phyloP scores from a whole-genome alignment of 305 asterid genomes.

The Salvia sclarea region DNA sequence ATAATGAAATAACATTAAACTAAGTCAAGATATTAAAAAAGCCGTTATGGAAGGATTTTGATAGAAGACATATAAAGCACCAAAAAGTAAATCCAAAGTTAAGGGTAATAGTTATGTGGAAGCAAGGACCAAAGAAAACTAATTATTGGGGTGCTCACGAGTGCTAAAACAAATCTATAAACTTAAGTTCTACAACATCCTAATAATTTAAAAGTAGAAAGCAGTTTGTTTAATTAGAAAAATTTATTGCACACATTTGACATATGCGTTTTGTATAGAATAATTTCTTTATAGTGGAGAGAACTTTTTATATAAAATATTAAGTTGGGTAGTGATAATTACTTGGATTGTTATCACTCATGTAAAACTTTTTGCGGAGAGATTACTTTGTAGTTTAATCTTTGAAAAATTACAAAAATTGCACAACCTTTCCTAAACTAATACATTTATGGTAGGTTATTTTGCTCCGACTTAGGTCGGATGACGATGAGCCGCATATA shows the following conservation, averaged over 20 bases:
- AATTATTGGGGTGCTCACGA: slow-evolving; percentile 7
- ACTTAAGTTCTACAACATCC: slow-evolving; percentile 21
- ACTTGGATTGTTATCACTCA: too few species aligned
- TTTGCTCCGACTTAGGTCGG: too few species aligned
- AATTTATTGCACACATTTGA: slow-evolving; percentile 15
- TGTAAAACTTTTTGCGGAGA: too few species aligned
- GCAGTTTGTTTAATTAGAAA: too few species aligned
- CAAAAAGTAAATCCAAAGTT: slow-evolving; percentile 24
- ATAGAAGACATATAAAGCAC: neutral
- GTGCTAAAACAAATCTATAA: neutral
- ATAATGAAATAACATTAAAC: too few species aligned
- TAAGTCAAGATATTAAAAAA: neutral
- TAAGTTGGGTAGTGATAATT: too few species aligned
- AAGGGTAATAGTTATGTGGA: slow-evolving; percentile 1
- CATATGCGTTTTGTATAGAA: slow-evolving; percentile 7
- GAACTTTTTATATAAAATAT: neutral
- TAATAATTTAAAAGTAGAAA: too few species aligned
- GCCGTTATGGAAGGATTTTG: neutral
- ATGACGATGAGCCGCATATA: too few species aligned
- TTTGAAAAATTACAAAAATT: too few species aligned
- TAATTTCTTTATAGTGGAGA: neutral
- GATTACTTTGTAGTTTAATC: too few species aligned
- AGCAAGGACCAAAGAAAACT: neutral
- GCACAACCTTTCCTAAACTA: too few species aligned
- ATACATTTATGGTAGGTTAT: too few species aligned